Evolutionary conservation across 139 green algal genomes (phyloP).

Genomic region (Tetradesmus obliquus): DNA sequence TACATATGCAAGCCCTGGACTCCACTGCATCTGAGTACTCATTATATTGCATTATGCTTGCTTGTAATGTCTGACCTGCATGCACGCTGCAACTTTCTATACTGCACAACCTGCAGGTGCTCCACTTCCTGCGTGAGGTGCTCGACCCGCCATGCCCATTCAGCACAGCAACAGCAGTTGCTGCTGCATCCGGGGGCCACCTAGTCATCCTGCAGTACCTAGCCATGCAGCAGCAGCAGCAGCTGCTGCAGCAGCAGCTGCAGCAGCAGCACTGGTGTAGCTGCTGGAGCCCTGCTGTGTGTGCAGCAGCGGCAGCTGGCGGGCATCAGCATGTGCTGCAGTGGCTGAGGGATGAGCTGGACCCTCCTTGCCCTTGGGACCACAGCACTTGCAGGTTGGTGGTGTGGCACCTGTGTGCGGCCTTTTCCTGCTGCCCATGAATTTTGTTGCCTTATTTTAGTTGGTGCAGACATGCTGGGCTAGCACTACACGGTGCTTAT

Average conservation of each 20-base stretch:
- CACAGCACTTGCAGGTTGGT: not conserved
- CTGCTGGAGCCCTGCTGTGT: not conserved
- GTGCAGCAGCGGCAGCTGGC: not conserved
- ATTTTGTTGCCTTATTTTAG: no score
- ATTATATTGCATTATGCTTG: no score
- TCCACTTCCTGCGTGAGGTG: not conserved
- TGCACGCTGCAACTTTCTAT: not conserved
- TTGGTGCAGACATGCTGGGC: no score
- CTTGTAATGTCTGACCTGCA: no score
- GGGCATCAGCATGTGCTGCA: not conserved
- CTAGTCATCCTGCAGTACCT: not conserved
- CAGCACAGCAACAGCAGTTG: constrained; percentile 4
- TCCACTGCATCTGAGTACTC: no score
- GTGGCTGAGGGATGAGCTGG: not conserved
- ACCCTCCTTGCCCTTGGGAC: not conserved
- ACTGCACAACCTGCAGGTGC: not conserved
- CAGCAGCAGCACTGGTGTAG: not conserved
- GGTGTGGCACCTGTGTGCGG: not conserved
- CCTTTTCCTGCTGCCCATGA: not conserved
- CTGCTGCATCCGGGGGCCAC: not conserved
- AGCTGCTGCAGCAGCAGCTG: not conserved
- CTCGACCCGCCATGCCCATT: not conserved
- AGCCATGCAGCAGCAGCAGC: not conserved
- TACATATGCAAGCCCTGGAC: no score
- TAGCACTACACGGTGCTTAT: no score